Evolutionary conservation across 495 filamentous ascomycete genomes (phyloP), one percentile per base, ranked within the genome.

Genomic region (Hapsidospora chrysogenum): DNA sequence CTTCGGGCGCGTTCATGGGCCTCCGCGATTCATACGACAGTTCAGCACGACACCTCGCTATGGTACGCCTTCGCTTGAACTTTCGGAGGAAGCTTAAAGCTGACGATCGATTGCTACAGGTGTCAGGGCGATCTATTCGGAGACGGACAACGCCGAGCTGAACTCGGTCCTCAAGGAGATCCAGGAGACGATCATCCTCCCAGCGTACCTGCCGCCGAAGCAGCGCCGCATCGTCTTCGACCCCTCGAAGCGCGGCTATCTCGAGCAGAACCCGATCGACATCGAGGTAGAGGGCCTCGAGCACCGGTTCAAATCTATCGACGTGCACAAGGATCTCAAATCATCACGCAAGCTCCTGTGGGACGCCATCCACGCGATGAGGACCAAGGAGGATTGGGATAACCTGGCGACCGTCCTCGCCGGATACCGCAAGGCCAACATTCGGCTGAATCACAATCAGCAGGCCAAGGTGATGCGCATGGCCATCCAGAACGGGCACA

Each of bases 151-250:
- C 5, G 36, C 49, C n/a, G 44, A 54, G 16, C 54, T 66, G 28
- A 42, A 60, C 36, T 27, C 48, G 17, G 23, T 52, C 11, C 65
- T 78, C 38, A 39, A 50, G 36, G 57, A 45, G n/a, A 66, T 79
- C 53, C 73, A 75, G 39, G 45, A 66, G 38, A 61, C 74, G 31
- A 55, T 78, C 47, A 72, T 86, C 52, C 63, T 84, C 10, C 76
- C 78, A 1, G 44, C 55, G 6, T 70, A 72, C 43, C 68, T 86
- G 2, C 45, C 57, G n/a, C 33, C 39, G 9, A 56, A 55, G 2
- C 74, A 80, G 43, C 61, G 59, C 42, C 61, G 61, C 32, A 61
- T 66, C 31, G 56, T 80, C 36, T 70, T 62, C 59, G 56, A 57
- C 17, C 28, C 46, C 20, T 63, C 56, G 29, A 61, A 74, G 46